Percentiles rank a stretch among this genome's conserved stretches.
Conservation (phyloP, 2,329 filamentous ascomycete genomes). For the Chrysosporium keratinophilum region DNA sequence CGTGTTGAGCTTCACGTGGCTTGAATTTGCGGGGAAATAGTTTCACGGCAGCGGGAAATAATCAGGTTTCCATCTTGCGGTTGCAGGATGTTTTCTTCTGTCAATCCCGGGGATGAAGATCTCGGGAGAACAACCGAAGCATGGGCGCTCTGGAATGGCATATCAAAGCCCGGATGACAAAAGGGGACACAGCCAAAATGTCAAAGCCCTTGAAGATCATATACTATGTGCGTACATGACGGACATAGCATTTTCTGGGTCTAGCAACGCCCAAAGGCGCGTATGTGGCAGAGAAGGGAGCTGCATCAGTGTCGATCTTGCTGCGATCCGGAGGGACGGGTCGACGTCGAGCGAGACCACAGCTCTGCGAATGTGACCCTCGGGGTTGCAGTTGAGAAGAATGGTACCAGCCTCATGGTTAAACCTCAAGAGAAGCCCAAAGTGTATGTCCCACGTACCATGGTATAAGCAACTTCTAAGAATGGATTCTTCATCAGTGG, state of each 20-base stretch:
- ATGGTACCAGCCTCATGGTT: no score
- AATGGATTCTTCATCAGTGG: no score
- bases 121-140: conserved; percentile 6
- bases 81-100: neutral
- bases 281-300: neutral
- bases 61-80: neutral
- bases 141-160: neutral
- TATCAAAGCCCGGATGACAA: neutral
- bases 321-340: neutral
- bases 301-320: neutral
- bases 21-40: conserved; percentile 9
- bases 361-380: neutral
- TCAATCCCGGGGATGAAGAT: conserved; percentile 3
- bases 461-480: no score
- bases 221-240: neutral
- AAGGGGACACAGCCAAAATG: neutral
- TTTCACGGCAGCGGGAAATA: neutral
- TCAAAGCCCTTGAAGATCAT: neutral
- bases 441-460: no score
- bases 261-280: neutral
- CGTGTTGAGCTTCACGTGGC: conserved; percentile 2
- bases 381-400: neutral
- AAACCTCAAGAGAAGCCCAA: no score
- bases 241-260: neutral
- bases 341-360: no score